Base-by-base conservation (phyloP, 805 yeast genomes). In the Saturnispora hagleri region DNA sequence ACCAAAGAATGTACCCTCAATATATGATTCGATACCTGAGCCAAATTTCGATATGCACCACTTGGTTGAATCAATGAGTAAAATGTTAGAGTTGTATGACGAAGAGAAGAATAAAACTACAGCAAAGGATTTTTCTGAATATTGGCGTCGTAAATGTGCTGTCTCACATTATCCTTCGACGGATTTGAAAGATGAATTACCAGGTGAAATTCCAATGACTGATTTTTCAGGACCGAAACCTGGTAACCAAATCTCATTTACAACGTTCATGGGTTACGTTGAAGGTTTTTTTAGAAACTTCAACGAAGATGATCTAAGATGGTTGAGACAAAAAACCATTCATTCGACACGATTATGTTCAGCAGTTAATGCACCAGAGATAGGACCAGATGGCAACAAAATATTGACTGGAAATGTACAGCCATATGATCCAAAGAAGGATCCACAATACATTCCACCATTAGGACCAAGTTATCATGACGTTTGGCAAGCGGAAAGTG, bases 91-190 rank as follows among this genome's bases (percentile, higher is more conserved):
- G 24, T 50, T 65, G 36, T 65, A 56, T 38, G 57, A 62, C 33
- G 74, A 79, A 46, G 85, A 85, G 1, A 62, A 80, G 20, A 76
- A 80, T 13, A 84, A 79, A 53, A 75, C 80, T 17, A 80, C 79
- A n/a, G 89, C 89, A 6, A 46, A 48, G 33, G 81, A 79, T 20
- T 61, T 59, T 41, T 53, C 52, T 15, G 96, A 86, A 46, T 87
- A 77, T 59, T 66, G 86, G 53, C 85, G 86, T 62, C 75, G 74
- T 57, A 85, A 84, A 63, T 89, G 82, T 60, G 96, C 86, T 3
- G 99, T 93, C 15, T 86, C 93, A 0, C 81, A 90, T n/a, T 93
- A 81, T 64, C 99, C 99, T 0, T 78, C 82, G 33, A 73, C 74
- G 40, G 96, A 90, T 62, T 70, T 93, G 44, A 73, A 80, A 57